These are phyloP conservation scores for Clitocybe nebularis DNA, from an alignment of 1,284 basidiomycete genomes.

Conservation along the genomic window DNA sequence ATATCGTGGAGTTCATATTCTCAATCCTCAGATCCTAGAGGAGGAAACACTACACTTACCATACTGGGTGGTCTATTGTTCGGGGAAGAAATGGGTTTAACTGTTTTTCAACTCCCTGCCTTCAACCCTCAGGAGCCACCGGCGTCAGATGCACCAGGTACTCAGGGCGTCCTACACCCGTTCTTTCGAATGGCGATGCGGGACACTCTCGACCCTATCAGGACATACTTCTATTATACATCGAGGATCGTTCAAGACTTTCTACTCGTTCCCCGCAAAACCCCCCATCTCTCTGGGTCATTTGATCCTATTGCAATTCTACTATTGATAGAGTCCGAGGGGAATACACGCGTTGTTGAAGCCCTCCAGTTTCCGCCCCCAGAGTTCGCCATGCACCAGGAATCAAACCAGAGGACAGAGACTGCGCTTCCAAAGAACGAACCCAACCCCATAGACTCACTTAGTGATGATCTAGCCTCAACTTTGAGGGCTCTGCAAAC, in stretches of 20 bases:
- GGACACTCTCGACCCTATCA: conserved; percentile 53
- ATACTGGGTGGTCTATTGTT: conserved; percentile 73
- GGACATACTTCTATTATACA: conserved; percentile 61
- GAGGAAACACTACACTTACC: conserved; percentile 69
- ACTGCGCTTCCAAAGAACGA: conserved; percentile 16
- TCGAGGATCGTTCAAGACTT: conserved; percentile 73
- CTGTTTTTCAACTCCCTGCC: conserved; percentile 67
- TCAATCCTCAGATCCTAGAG: conserved; percentile 56
- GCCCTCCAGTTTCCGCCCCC: conserved; percentile 58
- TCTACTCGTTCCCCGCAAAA: conserved; percentile 66
- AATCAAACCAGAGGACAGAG: conserved; percentile 13
- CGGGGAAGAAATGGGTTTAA: conserved; percentile 62
- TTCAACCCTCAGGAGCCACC: conserved; percentile 58
- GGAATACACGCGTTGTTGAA: conserved; percentile 40
- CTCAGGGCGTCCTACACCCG: conserved; percentile 37
- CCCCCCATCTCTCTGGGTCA: conserved; percentile 67
- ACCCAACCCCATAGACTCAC: conserved; percentile 17
- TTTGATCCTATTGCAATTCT: conserved; percentile 73
- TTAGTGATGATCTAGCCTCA: conserved; percentile 37
- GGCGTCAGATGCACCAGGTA: conserved; percentile 24
- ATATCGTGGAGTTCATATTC: conserved; percentile 80
- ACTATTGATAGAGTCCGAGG: conserved; percentile 39
- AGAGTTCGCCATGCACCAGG: conserved; percentile 25
- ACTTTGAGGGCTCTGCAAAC: conserved; percentile 41
- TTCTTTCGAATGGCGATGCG: conserved; percentile 62